These are phyloP conservation scores for Dryas alaskensis DNA, from an alignment of 306 rosid species.

Conservation along the genomic window DNA sequence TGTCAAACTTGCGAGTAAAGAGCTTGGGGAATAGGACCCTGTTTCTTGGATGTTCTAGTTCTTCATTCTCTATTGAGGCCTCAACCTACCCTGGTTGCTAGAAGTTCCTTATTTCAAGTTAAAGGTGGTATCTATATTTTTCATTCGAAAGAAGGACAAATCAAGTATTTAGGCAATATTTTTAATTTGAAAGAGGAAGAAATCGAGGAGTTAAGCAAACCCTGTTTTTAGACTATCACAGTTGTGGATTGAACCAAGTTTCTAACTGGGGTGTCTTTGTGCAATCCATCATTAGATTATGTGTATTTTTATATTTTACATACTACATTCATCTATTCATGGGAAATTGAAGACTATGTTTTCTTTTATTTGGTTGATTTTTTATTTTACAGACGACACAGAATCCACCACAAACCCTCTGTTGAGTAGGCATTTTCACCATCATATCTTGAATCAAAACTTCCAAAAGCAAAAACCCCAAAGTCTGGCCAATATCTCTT, in stretches of 20 bases:
- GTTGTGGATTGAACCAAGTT: not conserved
- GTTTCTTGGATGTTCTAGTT: not conserved
- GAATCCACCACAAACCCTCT: too few species aligned
- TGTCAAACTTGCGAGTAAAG: not conserved
- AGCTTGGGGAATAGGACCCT: conserved; percentile 1
- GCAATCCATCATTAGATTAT: too few species aligned
- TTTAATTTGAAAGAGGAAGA: not conserved
- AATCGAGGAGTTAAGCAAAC: too few species aligned
- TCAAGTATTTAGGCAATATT: not conserved
- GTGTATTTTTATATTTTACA: too few species aligned
- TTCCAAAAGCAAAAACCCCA: too few species aligned
- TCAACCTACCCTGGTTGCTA: not conserved
- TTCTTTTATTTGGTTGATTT: too few species aligned
- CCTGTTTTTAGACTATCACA: not conserved
- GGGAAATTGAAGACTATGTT: too few species aligned
- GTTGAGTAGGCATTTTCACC: too few species aligned
- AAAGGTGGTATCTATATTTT: not conserved
- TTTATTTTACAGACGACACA: too few species aligned
- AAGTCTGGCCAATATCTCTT: too few species aligned
- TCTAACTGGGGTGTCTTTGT: not conserved
- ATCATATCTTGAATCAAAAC: too few species aligned
- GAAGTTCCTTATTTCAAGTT: not conserved
- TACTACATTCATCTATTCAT: too few species aligned
- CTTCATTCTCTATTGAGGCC: not conserved
- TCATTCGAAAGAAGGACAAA: not conserved